These are phyloP conservation scores for Ophiocordyceps australis DNA, from an alignment of 2,329 filamentous ascomycete genomes.

Conservation along the genomic window DNA sequence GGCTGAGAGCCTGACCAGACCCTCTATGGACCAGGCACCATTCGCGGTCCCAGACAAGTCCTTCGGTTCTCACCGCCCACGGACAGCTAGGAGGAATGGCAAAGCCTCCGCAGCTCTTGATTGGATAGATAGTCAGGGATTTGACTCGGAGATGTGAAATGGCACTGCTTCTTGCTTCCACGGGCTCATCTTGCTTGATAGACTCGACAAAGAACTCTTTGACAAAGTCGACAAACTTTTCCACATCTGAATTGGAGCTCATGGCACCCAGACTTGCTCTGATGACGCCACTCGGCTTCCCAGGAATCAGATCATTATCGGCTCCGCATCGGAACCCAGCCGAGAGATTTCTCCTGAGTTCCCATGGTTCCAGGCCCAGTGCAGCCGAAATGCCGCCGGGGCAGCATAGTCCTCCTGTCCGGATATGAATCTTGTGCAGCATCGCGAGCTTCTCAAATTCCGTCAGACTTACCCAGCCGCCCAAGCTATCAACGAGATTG, in stretches of 20 bases:
- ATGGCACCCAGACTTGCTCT: conserved; percentile 79
- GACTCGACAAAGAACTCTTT: conserved; percentile 42
- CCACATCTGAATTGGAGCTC: conserved; percentile 62
- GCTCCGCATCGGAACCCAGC: conserved; percentile 71
- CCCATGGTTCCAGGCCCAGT: conserved; percentile 58
- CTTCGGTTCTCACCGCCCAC: conserved; percentile 71
- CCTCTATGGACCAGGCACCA: conserved; percentile 88
- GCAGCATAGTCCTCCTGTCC: conserved; percentile 83
- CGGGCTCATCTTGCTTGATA: no score
- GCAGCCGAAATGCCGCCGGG: conserved; percentile 67
- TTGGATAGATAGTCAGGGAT: conserved; percentile 61
- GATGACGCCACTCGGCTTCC: conserved; percentile 77
- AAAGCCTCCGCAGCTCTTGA: conserved; percentile 85
- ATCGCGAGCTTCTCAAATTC: conserved; percentile 79
- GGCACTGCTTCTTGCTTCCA: no score
- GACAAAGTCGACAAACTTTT: conserved; percentile 53
- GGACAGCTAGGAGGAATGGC: conserved; percentile 38
- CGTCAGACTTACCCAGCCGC: conserved; percentile 60
- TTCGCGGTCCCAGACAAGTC: conserved; percentile 85
- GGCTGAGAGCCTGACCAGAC: conserved; percentile 67
- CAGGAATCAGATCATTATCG: conserved; percentile 64
- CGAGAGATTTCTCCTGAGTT: conserved; percentile 72
- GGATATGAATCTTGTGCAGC: conserved; percentile 63
- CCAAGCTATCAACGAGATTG: conserved; percentile 53
- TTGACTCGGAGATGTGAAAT: conserved; percentile 36